Evolutionary conservation across 1,139 yeast species (phyloP).

Genomic region (Magnusiomyces ingens): DNA sequence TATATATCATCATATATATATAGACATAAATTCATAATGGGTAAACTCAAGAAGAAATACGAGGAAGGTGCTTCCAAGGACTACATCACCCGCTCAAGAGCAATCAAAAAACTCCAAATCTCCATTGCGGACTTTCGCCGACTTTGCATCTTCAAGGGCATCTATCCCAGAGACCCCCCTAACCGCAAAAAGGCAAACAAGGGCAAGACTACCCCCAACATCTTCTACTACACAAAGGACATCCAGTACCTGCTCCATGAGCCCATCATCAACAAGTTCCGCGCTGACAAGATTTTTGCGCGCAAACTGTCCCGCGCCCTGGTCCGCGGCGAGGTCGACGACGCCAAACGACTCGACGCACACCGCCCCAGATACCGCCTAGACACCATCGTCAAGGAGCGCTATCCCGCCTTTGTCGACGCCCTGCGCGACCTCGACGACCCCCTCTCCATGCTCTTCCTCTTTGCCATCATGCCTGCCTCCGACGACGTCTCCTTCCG

Average conservation of each 20-base stretch:
- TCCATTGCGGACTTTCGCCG: constrained; percentile 98
- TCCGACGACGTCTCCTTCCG: constrained; percentile 73
- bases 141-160: constrained; percentile 92
- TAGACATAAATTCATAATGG: constrained; percentile 12
- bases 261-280: constrained; percentile 83
- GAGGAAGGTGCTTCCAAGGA: constrained; percentile 7
- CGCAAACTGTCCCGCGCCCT: constrained; percentile 83
- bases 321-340: constrained; percentile 85
- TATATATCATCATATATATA: not conserved
- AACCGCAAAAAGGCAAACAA: constrained; percentile 95
- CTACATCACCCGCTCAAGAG: constrained; percentile 91
- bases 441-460: constrained; percentile 88
- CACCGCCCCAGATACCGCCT: constrained; percentile 79
- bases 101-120: constrained; percentile 84
- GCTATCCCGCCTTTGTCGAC: constrained; percentile 91
- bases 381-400: constrained; percentile 86
- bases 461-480: constrained; percentile 93
- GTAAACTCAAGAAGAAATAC: constrained; percentile 9
- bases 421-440: constrained; percentile 92
- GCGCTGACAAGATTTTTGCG: constrained; percentile 93
- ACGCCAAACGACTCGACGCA: constrained; percentile 78
- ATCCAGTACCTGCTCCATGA: constrained; percentile 93
- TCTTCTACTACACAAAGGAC: constrained; percentile 90
- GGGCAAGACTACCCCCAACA: constrained; percentile 93
- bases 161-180: constrained; percentile 87